Evolutionary conservation across 1,139 yeast genomes (phyloP).

Genomic region (Lodderomyces pseudojiufengensis): DNA sequence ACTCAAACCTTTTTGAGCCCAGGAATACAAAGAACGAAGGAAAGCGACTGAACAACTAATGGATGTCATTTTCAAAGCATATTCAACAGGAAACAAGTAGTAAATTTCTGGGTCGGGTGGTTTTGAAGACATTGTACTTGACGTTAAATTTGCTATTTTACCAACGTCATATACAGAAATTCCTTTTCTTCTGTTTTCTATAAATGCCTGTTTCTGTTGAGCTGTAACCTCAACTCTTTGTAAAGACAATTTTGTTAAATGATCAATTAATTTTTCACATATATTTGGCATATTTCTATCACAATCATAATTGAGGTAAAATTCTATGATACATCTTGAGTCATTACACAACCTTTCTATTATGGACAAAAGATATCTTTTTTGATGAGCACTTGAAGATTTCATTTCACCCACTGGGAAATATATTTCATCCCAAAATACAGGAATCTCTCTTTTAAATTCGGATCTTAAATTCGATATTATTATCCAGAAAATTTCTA

Average conservation of each 20-base stretch:
- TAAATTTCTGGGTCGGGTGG: slow-evolving; percentile 60
- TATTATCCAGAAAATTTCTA: slow-evolving; percentile 91
- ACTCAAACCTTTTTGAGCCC: slow-evolving; percentile 77
- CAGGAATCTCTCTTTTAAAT: slow-evolving; percentile 90
- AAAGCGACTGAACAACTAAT: slow-evolving; percentile 80
- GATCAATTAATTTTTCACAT: slow-evolving; percentile 77
- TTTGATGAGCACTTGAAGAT: slow-evolving; percentile 89
- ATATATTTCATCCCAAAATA: slow-evolving; percentile 87
- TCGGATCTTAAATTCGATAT: slow-evolving; percentile 79
- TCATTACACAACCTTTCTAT: slow-evolving; percentile 81
- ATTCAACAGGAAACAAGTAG: slow-evolving; percentile 65
- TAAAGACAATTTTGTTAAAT: slow-evolving; percentile 69
- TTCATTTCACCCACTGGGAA: slow-evolving; percentile 92
- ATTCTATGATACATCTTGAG: slow-evolving; percentile 86
- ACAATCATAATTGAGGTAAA: slow-evolving; percentile 93
- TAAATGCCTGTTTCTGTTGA: slow-evolving; percentile 62
- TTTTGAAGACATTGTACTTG: slow-evolving; percentile 58
- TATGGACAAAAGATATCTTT: slow-evolving; percentile 75
- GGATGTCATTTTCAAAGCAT: slow-evolving; percentile 78
- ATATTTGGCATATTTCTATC: slow-evolving; percentile 79
- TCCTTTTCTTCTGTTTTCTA: slow-evolving; percentile 57
- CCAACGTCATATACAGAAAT: slow-evolving; percentile 73
- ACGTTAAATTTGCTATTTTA: slow-evolving; percentile 72
- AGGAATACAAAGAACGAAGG: slow-evolving; percentile 72
- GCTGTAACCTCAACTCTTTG: slow-evolving; percentile 70